Conservation (phyloP, 176 grass and related monocot species). For the Pontederia paniculata region DNA sequence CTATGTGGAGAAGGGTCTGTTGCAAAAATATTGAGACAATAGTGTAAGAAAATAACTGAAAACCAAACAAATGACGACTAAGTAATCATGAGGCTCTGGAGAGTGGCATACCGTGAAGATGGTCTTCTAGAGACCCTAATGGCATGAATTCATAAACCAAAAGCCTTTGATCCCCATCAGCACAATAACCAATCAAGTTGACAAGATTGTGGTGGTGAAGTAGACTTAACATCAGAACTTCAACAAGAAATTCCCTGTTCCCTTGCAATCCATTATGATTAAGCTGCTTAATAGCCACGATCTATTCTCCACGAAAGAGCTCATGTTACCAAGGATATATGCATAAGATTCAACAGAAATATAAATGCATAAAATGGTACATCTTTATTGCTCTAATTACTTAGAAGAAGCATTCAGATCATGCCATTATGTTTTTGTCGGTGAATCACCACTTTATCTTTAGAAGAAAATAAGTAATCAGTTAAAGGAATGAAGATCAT, state of each 20-base stretch:
- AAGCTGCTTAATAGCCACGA: conserved; percentile 52
- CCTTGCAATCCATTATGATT: conserved; percentile 47
- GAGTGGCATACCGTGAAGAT: conserved; percentile 33
- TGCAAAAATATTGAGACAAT: conserved; percentile 4
- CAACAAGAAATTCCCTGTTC: conserved; percentile 42
- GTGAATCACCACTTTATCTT: no score
- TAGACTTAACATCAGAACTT: conserved; percentile 44
- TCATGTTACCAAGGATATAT: conserved; percentile 6
- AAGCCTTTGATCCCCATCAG: conserved; percentile 44
- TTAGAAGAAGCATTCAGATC: no score
- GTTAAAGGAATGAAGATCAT: no score
- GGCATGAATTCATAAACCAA: conserved; percentile 53
- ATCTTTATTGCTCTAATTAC: background rate
- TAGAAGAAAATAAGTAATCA: no score
- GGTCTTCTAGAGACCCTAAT: conserved; percentile 40
- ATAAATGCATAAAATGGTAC: background rate
- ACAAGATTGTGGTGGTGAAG: conserved; percentile 53
- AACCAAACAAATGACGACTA: conserved; percentile 1
- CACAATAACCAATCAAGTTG: conserved; percentile 45
- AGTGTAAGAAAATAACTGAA: conserved; percentile 5
- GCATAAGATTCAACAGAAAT: background rate
- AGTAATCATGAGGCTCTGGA: background rate
- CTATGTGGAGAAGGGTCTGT: conserved; percentile 27
- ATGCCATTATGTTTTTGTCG: no score
- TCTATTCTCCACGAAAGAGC: conserved; percentile 15